Percentiles rank a stretch among this genome's conserved stretches.
phyloP scores from a whole-genome alignment of 805 yeast genomes.

The Candida yuanshanica region DNA sequence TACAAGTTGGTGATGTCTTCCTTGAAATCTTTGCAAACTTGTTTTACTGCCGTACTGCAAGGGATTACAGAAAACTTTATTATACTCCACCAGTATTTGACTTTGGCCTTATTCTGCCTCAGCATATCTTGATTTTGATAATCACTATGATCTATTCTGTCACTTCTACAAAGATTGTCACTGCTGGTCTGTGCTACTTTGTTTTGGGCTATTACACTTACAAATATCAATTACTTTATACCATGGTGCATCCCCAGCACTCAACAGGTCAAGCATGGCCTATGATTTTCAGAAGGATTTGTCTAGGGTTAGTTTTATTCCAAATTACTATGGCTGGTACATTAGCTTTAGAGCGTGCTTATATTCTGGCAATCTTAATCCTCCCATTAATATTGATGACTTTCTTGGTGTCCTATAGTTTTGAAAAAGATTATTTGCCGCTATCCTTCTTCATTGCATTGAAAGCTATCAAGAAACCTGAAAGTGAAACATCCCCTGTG shows the following conservation, averaged over 20 bases:
- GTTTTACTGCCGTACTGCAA: constrained; percentile 63
- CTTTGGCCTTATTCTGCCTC: constrained; percentile 88
- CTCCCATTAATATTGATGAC: constrained; percentile 75
- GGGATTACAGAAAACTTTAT: constrained; percentile 70
- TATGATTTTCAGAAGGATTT: constrained; percentile 72
- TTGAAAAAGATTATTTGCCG: constrained; percentile 76
- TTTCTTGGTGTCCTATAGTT: constrained; percentile 64
- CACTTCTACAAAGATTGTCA: constrained; percentile 78
- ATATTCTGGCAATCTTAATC: constrained; percentile 61
- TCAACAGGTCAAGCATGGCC: constrained; percentile 98
- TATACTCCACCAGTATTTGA: constrained; percentile 82
- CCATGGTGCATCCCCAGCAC: constrained; percentile 93
- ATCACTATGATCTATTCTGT: constrained; percentile 85
- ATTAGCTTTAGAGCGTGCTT: constrained; percentile 73
- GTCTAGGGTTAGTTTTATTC: constrained; percentile 73
- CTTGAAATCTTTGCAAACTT: constrained; percentile 64
- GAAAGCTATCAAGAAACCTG: constrained; percentile 57
- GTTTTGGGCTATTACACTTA: constrained; percentile 80
- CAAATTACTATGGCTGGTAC: constrained; percentile 94
- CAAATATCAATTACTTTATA: constrained; percentile 85
- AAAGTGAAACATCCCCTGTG: constrained; percentile 23
- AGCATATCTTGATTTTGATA: constrained; percentile 79
- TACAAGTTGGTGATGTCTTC: constrained; percentile 72
- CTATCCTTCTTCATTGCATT: constrained; percentile 81
- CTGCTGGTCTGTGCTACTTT: constrained; percentile 82